Conservation (phyloP, 2,329 filamentous ascomycete species). For the Hirsutella thompsonii region DNA sequence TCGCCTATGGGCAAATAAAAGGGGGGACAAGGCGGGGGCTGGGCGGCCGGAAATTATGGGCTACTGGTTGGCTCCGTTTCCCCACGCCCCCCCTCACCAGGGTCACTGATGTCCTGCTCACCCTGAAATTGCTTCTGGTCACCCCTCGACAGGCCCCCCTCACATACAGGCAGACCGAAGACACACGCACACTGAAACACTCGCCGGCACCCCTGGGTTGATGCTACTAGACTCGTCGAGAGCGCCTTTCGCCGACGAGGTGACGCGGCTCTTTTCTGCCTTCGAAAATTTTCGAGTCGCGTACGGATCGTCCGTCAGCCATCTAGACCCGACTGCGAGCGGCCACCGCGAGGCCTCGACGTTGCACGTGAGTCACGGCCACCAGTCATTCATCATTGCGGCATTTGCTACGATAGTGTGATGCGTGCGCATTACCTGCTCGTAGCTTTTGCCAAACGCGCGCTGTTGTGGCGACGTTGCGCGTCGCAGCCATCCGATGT, state of each 20-base stretch:
- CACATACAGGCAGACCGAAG: slow-evolving; percentile 5
- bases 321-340: no score
- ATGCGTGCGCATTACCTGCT: background rate
- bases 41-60: slow-evolving; percentile 9
- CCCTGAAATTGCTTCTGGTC: slow-evolving; percentile 11
- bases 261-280: background rate
- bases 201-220: slow-evolving; percentile 1
- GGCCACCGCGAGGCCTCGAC: background rate
- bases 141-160: slow-evolving; percentile 8
- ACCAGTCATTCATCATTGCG: background rate
- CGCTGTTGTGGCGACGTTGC: slow-evolving; percentile 3
- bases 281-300: no score
- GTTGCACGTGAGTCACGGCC: background rate
- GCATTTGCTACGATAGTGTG: background rate
- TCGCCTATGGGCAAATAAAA: slow-evolving; percentile 1
- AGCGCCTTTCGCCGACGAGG: background rate
- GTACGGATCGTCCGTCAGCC: no score
- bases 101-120: slow-evolving; percentile 7
- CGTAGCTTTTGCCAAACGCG: background rate
- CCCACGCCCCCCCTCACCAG: slow-evolving; percentile 2
- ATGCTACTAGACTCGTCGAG: background rate
- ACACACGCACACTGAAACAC: slow-evolving; percentile 9
- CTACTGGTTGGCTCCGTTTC: slow-evolving; percentile 10
- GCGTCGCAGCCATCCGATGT: slow-evolving; percentile 6
- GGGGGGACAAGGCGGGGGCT: slow-evolving; percentile 1